Evolutionary conservation across 495 filamentous ascomycete genomes (phyloP), one percentile per base, ranked within the genome.

Genomic region (Chaetomium fimeti): DNA sequence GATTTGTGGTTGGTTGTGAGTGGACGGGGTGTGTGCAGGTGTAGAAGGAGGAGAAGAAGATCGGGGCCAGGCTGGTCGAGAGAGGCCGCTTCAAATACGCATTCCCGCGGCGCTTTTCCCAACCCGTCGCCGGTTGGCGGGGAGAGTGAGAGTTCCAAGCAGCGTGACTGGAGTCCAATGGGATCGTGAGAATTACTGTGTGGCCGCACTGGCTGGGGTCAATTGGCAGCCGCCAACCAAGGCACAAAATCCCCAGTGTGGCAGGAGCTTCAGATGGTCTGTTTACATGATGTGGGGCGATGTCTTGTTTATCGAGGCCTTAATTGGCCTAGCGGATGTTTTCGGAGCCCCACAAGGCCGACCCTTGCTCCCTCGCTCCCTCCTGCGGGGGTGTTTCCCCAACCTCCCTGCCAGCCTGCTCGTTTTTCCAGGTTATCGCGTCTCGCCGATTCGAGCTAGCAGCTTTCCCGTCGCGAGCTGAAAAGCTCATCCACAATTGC

Each of bases 241-340:
- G 55, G 27, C 27, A 47, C 24, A 29, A 25, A 15, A 56, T 32
- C 54, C 29, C 40, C 51, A 15, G 36, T 6, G 55, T 45, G 62
- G 64, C 66, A 67, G 63, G 62, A 69, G 69, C 62, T 67, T 52
- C 60, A 28, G 62, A 60, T 40, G 57, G 20, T 69, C 65, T 76
- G 73, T 75, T 74, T 71, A 75, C 74, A 66, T 72, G 62, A 51
- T 64, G 71, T 74, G 74, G 71, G 59, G 62, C 68, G 54, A 18
- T 36, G 11, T 27, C 65, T 74, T 76, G 75, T 77, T 77, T 77
- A 77, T 73, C 66, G 64, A 54, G 49, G 25, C 57, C 69, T 42
- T 62, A 74, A 71, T 11, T 24, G 60, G 75, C 42, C 58, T 77
- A 76, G 75, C 66, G 63, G 24, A 36, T 49, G 66, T 60, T 67